These are phyloP conservation scores for Macadamia tetraphylla DNA, from an alignment of 164 flowering plant species.

Conservation along the genomic window DNA sequence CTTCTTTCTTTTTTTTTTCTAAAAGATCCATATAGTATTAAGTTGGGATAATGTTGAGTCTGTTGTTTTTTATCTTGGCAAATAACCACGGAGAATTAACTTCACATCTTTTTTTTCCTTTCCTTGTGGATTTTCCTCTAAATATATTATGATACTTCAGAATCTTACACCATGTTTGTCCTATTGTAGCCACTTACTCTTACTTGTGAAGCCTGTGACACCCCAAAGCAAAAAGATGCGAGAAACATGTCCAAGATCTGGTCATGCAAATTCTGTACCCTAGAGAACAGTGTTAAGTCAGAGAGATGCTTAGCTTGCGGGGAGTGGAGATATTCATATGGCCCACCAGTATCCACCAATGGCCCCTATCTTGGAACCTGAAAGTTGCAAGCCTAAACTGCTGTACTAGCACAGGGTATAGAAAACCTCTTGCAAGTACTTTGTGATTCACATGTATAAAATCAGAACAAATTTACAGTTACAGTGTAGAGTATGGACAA, in stretches of 20 bases:
- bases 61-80: too few species aligned
- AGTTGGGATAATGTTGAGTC: too few species aligned
- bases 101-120: too few species aligned
- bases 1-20: too few species aligned
- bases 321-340: conserved; percentile 87
- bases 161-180: background rate
- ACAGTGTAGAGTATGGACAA: too few species aligned
- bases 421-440: too few species aligned
- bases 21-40: too few species aligned
- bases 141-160: background rate
- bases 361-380: conserved; percentile 65
- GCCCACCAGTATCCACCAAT: conserved; percentile 46
- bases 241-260: conserved; percentile 44
- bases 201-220: conserved; percentile 53
- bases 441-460: too few species aligned
- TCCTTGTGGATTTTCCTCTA: too few species aligned
- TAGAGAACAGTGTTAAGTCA: conserved; percentile 58
- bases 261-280: conserved; percentile 85
- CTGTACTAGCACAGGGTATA: background rate
- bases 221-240: conserved; percentile 50
- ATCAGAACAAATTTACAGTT: too few species aligned
- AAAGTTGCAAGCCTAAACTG: conserved; percentile 6
- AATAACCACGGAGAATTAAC: too few species aligned
- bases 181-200: conserved; percentile 65
- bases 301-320: conserved; percentile 82